Conservation (phyloP, 2,329 filamentous ascomycete genomes). For the Diaporthe australafricana region DNA sequence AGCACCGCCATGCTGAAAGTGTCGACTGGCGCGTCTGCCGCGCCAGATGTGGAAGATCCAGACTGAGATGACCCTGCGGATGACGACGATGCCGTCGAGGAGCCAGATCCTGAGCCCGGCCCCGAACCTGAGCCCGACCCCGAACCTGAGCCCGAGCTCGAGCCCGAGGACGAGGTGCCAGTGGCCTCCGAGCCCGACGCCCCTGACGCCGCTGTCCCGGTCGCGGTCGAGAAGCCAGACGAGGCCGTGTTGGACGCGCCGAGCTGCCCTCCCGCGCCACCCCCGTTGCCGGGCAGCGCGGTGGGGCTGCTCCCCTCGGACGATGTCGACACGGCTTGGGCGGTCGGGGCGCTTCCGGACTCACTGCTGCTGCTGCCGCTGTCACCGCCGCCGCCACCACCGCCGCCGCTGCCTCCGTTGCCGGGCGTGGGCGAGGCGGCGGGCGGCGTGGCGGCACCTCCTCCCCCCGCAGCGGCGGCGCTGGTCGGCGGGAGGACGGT, state of each 20-base stretch:
- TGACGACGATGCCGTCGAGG: not conserved
- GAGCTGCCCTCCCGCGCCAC: not conserved
- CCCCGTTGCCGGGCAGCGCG: not conserved
- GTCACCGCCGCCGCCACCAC: not conserved
- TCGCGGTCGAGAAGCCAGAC: not conserved
- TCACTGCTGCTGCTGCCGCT: not conserved
- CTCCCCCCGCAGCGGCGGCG: not conserved
- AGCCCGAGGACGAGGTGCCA: not conserved
- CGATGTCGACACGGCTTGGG: conserved; percentile 8
- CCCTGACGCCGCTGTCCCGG: not conserved
- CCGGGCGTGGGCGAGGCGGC: not conserved
- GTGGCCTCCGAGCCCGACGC: not conserved
- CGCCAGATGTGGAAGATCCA: not conserved
- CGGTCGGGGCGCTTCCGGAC: not conserved
- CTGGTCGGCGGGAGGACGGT: conserved; percentile 14
- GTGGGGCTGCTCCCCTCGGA: not conserved
- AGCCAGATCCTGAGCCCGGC: not conserved
- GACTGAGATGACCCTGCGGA: not conserved
- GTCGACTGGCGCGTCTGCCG: not conserved
- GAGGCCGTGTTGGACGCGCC: not conserved
- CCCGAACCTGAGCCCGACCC: not conserved
- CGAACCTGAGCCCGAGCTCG: not conserved
- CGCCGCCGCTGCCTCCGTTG: not conserved
- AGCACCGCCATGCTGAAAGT: not conserved
- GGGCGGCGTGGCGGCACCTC: not conserved